Evolutionary conservation across 495 filamentous ascomycete genomes (phyloP).

Genomic region (Umbilicaria muhlenbergii): DNA sequence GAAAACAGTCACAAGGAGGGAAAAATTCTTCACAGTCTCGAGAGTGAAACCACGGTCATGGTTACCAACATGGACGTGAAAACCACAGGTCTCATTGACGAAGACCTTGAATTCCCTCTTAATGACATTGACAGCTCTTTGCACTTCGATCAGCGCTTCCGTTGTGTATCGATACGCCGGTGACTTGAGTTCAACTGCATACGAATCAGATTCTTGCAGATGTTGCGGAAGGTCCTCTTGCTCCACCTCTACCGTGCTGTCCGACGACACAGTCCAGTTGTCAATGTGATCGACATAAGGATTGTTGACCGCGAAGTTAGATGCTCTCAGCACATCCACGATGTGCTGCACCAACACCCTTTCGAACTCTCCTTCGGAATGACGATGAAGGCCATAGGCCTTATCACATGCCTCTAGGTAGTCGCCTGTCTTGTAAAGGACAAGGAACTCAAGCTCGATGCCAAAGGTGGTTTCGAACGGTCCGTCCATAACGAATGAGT

Average conservation of each 20-base stretch:
- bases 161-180: not conserved
- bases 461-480: slow-evolving; percentile 11
- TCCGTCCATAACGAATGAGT: not conserved
- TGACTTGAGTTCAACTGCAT: not conserved
- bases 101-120: not conserved
- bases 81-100: slow-evolving; percentile 1
- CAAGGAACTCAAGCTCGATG: slow-evolving; percentile 12
- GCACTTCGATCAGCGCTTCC: not conserved
- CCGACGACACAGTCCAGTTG: too few relatives aligned
- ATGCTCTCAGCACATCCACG: not conserved
- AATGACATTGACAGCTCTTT: not conserved
- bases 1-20: not conserved
- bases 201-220: not conserved
- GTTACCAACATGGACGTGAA: slow-evolving; percentile 7
- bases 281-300: too few relatives aligned
- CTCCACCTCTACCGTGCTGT: not conserved
- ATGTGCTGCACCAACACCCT: not conserved
- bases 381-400: not conserved
- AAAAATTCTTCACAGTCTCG: slow-evolving; percentile 3
- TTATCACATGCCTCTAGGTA: not conserved
- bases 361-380: too few relatives aligned
- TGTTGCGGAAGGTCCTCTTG: not conserved
- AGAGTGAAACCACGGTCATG: slow-evolving; percentile 1
- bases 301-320: not conserved
- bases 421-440: not conserved